Base-by-base conservation (phyloP, 2,329 filamentous ascomycete genomes). In the Neurospora sp. region DNA sequence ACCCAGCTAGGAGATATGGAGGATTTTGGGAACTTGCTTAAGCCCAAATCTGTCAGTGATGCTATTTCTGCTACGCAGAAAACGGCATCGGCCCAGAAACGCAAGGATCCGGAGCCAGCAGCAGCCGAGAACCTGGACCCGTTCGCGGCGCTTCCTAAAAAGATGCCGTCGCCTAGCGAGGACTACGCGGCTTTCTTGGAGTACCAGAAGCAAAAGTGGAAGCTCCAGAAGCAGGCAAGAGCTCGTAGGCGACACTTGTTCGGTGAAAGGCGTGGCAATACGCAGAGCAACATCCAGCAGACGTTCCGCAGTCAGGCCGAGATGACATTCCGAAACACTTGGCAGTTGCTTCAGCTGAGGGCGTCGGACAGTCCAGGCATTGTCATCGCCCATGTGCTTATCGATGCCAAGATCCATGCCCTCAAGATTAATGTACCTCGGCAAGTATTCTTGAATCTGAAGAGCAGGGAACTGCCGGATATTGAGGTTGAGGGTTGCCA, bases 191-290 rank as follows among this genome's bases (percentile, higher is more conserved):
- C 88, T 0, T 99, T 97, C 84, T 80, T 99, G 68, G 86, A 91
- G 77, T 98, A 98, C 77, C 96, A 99, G 78, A 99, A 99, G 81
- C 89, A 94, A 82, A 99, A 99, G 80, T 99, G 96, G 96, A 97
- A 95, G 82, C 91, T 98, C 43, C 96, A 99, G 78, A 97, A 93
- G 77, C 91, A 97, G 78, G 93, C 95, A 40, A 89, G 96, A 28
- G 86, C 90, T 71, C 90, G 95, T 62, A 87, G 96, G 73, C 88
- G 95, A 67, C 96, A 99, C 78, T 84, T 99, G 0, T 99, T 99
- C 76, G 96, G 96, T 71, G 95, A 99, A 76, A 90, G 91, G 70
- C 87, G 90, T 71, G 83, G 84, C 11, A 90, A 90, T 70, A 86
- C 85, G 52, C 88, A 91, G 77, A 86, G 80, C 77, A 88, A 89